Percentiles rank a stretch among this genome's conserved stretches.
phyloP scores from a whole-genome alignment of 1,284 basidiomycete species.

The Acaromyces ingoldii region DNA sequence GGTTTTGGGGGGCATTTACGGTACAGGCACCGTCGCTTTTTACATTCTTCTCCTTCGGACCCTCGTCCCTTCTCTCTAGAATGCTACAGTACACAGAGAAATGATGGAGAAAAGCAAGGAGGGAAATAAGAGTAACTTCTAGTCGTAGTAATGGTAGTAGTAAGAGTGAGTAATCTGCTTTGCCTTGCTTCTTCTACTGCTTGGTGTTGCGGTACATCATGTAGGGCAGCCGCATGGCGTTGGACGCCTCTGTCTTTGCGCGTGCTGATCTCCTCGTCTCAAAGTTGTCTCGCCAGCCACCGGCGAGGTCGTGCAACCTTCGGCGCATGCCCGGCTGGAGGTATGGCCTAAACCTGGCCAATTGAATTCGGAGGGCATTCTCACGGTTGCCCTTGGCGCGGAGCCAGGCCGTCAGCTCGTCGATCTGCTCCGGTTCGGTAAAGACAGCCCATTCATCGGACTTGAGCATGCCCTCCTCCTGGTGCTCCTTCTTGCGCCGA shows the following conservation, averaged over 20 bases:
- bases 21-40: too few relatives aligned
- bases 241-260: conserved; percentile 13
- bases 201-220: conserved; percentile 23
- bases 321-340: conserved; percentile 68
- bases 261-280: conserved; percentile 23
- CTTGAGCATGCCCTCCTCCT: conserved; percentile 62
- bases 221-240: conserved; percentile 18
- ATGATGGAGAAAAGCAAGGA: too few relatives aligned
- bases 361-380: conserved; percentile 68
- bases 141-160: too few relatives aligned
- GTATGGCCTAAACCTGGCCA: conserved; percentile 80
- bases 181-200: too few relatives aligned
- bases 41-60: too few relatives aligned
- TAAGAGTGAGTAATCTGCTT: too few relatives aligned
- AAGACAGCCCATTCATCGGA: conserved; percentile 84
- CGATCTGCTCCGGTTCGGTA: conserved; percentile 77
- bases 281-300: conserved; percentile 22
- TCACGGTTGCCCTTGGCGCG: conserved; percentile 86
- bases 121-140: too few relatives aligned
- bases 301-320: conserved; percentile 26
- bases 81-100: too few relatives aligned
- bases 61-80: too few relatives aligned
- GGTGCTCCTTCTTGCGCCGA: conserved; percentile 69
- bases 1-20: too few relatives aligned
- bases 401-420: conserved; percentile 78